Base-by-base conservation (phyloP, 2,329 filamentous ascomycete genomes). In the Ramichloridium luteum region DNA sequence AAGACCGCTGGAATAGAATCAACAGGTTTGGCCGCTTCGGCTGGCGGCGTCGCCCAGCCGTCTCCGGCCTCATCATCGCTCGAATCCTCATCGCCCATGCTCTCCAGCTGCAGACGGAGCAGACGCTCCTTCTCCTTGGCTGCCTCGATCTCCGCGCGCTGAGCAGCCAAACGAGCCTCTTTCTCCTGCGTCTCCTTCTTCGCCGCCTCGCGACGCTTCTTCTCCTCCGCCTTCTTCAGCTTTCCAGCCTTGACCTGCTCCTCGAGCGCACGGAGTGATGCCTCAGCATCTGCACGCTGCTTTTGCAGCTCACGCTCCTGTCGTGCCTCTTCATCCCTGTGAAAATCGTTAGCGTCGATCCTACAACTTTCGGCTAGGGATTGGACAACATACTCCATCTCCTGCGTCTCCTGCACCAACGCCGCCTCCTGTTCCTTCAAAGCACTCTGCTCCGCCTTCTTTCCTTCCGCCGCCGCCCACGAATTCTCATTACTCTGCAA, bases 141-240 rank as follows among this genome's bases (percentile, higher is more conserved):
- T 17, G 81, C 83, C 57, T 96, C 90, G 35, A 96, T 80, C 58
- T 98, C 88, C 2, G 83, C 86, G 45, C 83, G 77, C 48, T 90
- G 82, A 20, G 81, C 79, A 14, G 82, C 82, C 42, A 94, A 65
- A 54, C 80, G 79, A 32, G 76, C 67, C 55, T 96, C 88, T 54
- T 92, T 86, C 48, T 93, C 83, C 57, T 84, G 88, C 5, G 85
- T 74, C 45, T 90, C 83, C 30, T 80, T 80, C 50, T 81, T 68
- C 6, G 85, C 85, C 13, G 84, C 88, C 62, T 93, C 86, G 65
- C 85, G 90, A 47, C 73, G 79, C 41, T 78, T 82, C 66, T 93
- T 94, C 61, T 94, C 90, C 56, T 98, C 90, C 45, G 92, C 81
- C 59, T 93, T 96, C 67, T 84, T 88, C 31, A 96, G 62, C 63